Conservation (phyloP, 805 yeast species). For the Tetrapisispora iriomotensis region DNA sequence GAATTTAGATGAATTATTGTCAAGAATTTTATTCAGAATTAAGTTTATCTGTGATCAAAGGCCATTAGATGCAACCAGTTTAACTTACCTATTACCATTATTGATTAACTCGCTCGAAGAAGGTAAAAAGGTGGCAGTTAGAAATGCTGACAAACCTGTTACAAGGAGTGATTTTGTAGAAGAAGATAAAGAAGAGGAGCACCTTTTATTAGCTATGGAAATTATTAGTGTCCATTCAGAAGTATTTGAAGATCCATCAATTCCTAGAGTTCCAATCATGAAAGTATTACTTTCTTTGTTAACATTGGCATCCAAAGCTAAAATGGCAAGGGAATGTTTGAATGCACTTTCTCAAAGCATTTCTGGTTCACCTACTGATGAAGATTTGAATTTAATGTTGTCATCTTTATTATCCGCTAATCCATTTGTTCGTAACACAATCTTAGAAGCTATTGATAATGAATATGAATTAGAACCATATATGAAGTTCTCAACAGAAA, state of each 20-base stretch:
- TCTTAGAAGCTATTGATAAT: slow-evolving; percentile 76
- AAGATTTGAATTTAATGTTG: slow-evolving; percentile 52
- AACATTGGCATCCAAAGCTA: slow-evolving; percentile 67
- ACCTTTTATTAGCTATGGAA: slow-evolving; percentile 64
- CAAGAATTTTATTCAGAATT: slow-evolving; percentile 64
- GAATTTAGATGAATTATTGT: slow-evolving; percentile 42
- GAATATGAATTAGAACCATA: slow-evolving; percentile 49
- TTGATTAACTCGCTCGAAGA: slow-evolving; percentile 55
- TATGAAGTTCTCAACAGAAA: slow-evolving; percentile 46
- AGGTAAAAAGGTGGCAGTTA: slow-evolving; percentile 49
- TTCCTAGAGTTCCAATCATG: slow-evolving; percentile 63
- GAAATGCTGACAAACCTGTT: slow-evolving; percentile 41
- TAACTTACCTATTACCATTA: slow-evolving; percentile 70
- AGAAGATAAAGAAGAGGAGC: slow-evolving; percentile 85
- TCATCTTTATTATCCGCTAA: slow-evolving; percentile 49
- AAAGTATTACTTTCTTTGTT: slow-evolving; percentile 54
- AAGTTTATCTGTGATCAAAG: slow-evolving; percentile 66
- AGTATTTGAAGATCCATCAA: slow-evolving; percentile 50
- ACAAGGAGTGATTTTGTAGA: slow-evolving; percentile 62
- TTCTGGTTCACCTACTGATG: slow-evolving; percentile 45
- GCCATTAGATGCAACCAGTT: slow-evolving; percentile 55
- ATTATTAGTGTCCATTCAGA: slow-evolving; percentile 62
- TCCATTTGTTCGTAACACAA: slow-evolving; percentile 63
- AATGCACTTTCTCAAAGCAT: slow-evolving; percentile 67
- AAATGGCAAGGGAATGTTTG: slow-evolving; percentile 75